Evolutionary conservation across 2,329 filamentous ascomycete species (phyloP), one percentile per base, ranked within the genome.

Genomic region (Ophiostoma quercus): DNA sequence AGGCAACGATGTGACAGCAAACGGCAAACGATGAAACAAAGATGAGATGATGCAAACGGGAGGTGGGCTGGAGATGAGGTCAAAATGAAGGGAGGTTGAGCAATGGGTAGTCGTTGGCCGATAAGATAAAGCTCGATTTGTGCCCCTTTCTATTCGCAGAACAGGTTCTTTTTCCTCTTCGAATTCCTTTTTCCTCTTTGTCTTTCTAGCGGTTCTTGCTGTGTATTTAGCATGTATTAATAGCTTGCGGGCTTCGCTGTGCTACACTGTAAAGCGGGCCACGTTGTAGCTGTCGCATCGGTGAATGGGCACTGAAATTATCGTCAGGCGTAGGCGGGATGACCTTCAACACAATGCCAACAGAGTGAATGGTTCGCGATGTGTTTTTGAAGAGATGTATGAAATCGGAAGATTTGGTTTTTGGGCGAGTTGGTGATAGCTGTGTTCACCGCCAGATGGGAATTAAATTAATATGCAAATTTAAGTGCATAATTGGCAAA

Each of bases 221-320:
- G 39, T 41, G 14, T 12, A 7, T 14, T 63, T 63, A 37, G 51
- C 22, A 11, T 29, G 19, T 11, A 8, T 8, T 19, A 5, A 8
- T 22, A 16, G 22, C 57, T 32, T 63, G 29, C 9, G 8, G 14
- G 32, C 16, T 39, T 39, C 34, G 5, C 29, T 63, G 29, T 41
- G 25, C 6, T 63, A 19, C 43, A 19, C 16, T 19, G 43, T 37
- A 32, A 39, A 65, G 62, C 62, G 62, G 62, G 32, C 62, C 62
- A 65, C 32, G 62, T 65, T 65, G 62, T 32, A 39, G 25, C 22
- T 16, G 32, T 65, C 62, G 62, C 39, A 37, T 65, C 62, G 62
- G 62, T 65, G 32, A 65, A 65, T 65, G 29, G 62, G 12, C 32
- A 29, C 16, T 62, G 25, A 16, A 16, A 39, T 39, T 37, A 32